A percentile compares a stretch with the other conserved stretches of the same genome.
Evolutionary conservation across 2,329 filamentous ascomycete species (phyloP).

Genomic region (Parafenestella ontariensis): DNA sequence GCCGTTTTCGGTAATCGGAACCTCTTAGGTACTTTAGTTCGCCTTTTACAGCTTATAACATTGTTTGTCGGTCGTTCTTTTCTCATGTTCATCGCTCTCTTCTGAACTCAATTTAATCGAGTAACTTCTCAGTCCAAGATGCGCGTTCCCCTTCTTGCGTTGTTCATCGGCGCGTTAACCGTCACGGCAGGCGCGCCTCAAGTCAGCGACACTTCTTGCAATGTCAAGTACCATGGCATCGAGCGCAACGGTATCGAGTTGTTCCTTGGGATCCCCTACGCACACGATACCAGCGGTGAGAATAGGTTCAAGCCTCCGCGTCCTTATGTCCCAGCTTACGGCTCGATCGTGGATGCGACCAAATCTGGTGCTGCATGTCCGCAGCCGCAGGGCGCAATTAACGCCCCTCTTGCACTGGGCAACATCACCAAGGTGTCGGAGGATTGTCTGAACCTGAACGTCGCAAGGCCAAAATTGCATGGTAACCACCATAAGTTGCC

Average conservation of each 20-base stretch:
- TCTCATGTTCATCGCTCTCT: not conserved
- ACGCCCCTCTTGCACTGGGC: conserved; percentile 34
- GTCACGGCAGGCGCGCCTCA: conserved; percentile 8
- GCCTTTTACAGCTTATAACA: not conserved
- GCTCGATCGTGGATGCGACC: conserved; percentile 49
- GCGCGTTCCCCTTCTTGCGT: conserved; percentile 7
- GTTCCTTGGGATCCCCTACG: conserved; percentile 59
- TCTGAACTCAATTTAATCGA: not conserved
- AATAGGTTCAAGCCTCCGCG: conserved; percentile 58
- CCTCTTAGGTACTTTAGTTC: not conserved
- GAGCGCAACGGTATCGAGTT: conserved; percentile 55
- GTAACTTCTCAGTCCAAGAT: not conserved
- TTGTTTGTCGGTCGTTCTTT: not conserved
- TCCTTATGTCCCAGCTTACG: conserved; percentile 40
- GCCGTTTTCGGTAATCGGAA: not conserved
- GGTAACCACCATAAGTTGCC: conserved; percentile 54
- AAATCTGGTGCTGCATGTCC: conserved; percentile 56
- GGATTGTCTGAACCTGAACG: conserved; percentile 67
- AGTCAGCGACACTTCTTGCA: conserved; percentile 7
- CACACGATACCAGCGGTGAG: conserved; percentile 54
- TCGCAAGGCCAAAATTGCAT: conserved; percentile 60
- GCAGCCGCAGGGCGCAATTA: conserved; percentile 46
- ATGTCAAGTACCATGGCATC: conserved; percentile 55
- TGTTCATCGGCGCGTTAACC: conserved; percentile 10
- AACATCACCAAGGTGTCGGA: conserved; percentile 54